Percentiles rank a stretch among this genome's conserved stretches.
phyloP scores from a whole-genome alignment of 768 basidiomycete species.

The Chalciporus piperatus region DNA sequence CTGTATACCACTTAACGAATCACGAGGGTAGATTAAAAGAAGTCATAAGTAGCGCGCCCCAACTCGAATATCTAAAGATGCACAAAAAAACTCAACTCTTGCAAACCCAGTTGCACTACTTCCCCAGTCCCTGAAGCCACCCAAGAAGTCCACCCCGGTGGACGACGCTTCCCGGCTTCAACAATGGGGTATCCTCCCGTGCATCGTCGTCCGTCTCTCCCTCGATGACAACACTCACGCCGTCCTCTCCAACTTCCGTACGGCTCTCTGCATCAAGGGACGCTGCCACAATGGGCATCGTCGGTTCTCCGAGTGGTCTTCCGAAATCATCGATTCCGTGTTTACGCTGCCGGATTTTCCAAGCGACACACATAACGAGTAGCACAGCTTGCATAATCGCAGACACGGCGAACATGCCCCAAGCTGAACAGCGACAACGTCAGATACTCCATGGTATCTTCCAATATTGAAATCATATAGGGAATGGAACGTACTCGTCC shows the following conservation, averaged over 20 bases:
- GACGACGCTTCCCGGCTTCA: conserved; percentile 21
- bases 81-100: background rate
- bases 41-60: background rate
- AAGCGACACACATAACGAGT: conserved; percentile 80
- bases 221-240: conserved; percentile 21
- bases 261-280: background rate
- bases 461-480: background rate
- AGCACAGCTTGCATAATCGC: conserved; percentile 83
- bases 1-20: background rate
- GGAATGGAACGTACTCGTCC: conserved; percentile 60
- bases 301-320: conserved; percentile 37
- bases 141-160: conserved; percentile 21
- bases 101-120: background rate
- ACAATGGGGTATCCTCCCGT: conserved; percentile 22
- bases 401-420: conserved; percentile 78
- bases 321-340: conserved; percentile 91
- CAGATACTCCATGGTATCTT: background rate
- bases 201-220: conserved; percentile 9
- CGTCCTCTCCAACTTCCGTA: conserved; percentile 7
- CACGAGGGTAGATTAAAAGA: background rate
- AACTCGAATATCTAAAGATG: background rate
- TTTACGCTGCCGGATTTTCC: conserved; percentile 74
- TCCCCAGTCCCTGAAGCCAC: conserved; percentile 23
- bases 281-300: background rate
- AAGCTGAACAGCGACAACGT: conserved; percentile 43